phyloP scores from a whole-genome alignment of 2,329 filamentous ascomycete genomes.

The Colletotrichum zoysiae region DNA sequence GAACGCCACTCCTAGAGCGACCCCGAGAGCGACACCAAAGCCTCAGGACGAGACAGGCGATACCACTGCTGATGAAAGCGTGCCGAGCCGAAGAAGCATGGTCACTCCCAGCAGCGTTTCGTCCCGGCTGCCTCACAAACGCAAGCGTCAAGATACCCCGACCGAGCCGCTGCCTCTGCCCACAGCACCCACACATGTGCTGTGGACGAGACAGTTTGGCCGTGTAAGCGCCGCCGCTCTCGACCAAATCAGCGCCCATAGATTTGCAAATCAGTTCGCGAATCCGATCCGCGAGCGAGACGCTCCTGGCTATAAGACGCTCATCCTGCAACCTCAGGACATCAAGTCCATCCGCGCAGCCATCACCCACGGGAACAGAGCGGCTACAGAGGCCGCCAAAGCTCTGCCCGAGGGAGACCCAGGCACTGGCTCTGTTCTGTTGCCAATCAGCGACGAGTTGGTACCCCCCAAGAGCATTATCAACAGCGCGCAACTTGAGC shows the following conservation, averaged over 20 bases:
- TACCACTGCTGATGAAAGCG: conserved; percentile 67
- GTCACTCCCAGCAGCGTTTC: conserved; percentile 54
- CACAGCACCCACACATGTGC: conserved; percentile 73
- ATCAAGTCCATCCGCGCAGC: conserved; percentile 82
- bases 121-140: conserved; percentile 59
- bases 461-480: conserved; percentile 90
- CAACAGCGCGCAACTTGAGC: conserved; percentile 92
- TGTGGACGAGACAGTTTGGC: conserved; percentile 81
- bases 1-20: conserved; percentile 58
- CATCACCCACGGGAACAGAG: conserved; percentile 78
- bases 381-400: conserved; percentile 70
- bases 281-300: conserved; percentile 80
- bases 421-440: conserved; percentile 67
- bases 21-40: conserved; percentile 52
- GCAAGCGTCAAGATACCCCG: conserved; percentile 68
- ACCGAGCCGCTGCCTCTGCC: conserved; percentile 55
- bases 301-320: conserved; percentile 80
- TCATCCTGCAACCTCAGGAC: conserved; percentile 81
- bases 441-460: conserved; percentile 81
- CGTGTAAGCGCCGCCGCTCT: conserved; percentile 79
- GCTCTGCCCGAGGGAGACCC: conserved; percentile 72
- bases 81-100: conserved; percentile 54
- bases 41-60: conserved; percentile 68
- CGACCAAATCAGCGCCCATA: conserved; percentile 82
- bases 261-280: conserved; percentile 83